Percentiles rank a stretch among this genome's conserved stretches.
Conservation (phyloP, 2,329 filamentous ascomycete genomes). For the Colletotrichum tofieldiae region DNA sequence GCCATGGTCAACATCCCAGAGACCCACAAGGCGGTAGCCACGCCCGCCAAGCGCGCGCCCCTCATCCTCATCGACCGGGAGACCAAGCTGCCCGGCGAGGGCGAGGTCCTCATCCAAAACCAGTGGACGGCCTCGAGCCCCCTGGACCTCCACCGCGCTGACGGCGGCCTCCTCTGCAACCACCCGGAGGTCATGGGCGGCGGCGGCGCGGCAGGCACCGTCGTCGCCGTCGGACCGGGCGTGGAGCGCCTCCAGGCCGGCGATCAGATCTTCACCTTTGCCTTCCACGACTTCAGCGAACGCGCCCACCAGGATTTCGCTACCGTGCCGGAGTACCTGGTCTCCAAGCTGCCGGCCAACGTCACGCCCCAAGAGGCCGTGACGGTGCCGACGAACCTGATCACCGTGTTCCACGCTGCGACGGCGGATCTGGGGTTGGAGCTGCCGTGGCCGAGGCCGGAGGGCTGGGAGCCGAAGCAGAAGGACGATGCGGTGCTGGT, state of each 20-base stretch:
- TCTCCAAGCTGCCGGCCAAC: conserved; percentile 61
- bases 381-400: conserved; percentile 70
- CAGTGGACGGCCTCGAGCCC: conserved; percentile 74
- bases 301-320: conserved; percentile 71
- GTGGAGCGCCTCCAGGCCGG: conserved; percentile 58
- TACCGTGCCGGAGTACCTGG: conserved; percentile 65
- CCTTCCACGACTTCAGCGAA: conserved; percentile 63
- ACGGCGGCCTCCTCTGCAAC: conserved; percentile 70
- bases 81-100: conserved; percentile 52
- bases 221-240: conserved; percentile 64
- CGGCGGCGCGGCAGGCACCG: conserved; percentile 65
- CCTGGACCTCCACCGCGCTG: conserved; percentile 73
- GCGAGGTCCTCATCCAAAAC: conserved; percentile 70
- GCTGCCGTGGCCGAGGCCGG: conserved; percentile 70
- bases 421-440: conserved; percentile 65
- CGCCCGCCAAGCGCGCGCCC: conserved; percentile 44
- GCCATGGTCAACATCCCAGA: conserved; percentile 44
- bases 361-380: conserved; percentile 63
- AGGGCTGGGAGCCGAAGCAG: conserved; percentile 53
- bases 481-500: conserved; percentile 60
- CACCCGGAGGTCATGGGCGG: conserved; percentile 68
- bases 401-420: conserved; percentile 72
- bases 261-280: conserved; percentile 71
- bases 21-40: conserved; percentile 49
- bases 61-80: conserved; percentile 46